Evolutionary conservation across 129 eudicot genomes (phyloP).

Genomic region (Helichrysum umbraculigerum): DNA sequence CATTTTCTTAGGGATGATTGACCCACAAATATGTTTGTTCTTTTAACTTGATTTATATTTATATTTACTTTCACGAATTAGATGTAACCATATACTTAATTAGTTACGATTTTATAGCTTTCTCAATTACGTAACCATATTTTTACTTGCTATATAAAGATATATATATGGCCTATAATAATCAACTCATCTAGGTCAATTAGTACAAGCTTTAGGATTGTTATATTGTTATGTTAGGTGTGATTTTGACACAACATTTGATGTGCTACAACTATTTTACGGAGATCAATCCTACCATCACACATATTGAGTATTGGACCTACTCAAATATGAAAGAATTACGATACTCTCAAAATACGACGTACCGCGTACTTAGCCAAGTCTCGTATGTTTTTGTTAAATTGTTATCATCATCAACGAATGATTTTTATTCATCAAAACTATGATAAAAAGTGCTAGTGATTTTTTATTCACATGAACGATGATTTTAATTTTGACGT

Average conservation of each 20-base stretch:
- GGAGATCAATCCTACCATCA: not conserved
- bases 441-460: no score
- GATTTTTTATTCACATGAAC: no score
- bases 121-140: not conserved
- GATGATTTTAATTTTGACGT: no score
- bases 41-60: not conserved
- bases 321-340: no score
- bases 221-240: no score
- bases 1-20: conserved; percentile 27
- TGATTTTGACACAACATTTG: not conserved
- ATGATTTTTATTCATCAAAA: no score
- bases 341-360: no score
- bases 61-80: conserved; percentile 13
- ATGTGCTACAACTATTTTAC: no score
- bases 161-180: not conserved
- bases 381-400: no score
- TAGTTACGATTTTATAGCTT: not conserved
- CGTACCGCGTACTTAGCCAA: no score
- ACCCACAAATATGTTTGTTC: not conserved
- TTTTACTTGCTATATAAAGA: no score
- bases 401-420: no score
- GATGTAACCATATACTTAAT: not conserved
- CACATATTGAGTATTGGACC: not conserved
- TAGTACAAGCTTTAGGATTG: not conserved
- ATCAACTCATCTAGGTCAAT: not conserved